These are phyloP conservation scores for Candida schatavii DNA, from an alignment of 805 yeast genomes.

Conservation along the genomic window DNA sequence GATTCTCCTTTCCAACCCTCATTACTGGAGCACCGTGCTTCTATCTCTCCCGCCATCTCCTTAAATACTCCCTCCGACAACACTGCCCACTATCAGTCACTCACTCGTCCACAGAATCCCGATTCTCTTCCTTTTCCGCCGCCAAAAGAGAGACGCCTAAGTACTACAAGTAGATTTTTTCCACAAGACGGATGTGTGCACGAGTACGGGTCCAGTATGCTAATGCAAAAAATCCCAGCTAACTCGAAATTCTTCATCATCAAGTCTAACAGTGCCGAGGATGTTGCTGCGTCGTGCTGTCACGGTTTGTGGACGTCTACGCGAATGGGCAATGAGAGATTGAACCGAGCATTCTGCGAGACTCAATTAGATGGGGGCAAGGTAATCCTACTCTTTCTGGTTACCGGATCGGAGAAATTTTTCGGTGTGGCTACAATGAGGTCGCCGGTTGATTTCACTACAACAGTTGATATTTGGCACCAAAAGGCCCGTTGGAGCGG, in stretches of 20 bases:
- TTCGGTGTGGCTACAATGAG: conserved; percentile 60
- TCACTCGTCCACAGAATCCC: no score
- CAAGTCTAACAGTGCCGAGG: conserved; percentile 49
- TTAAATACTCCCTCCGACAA: no score
- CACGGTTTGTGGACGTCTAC: conserved; percentile 61
- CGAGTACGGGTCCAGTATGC: neutral
- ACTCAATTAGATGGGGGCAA: conserved; percentile 16
- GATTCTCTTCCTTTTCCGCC: no score
- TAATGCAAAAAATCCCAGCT: no score
- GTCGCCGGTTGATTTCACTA: conserved; percentile 31
- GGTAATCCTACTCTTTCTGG: conserved; percentile 54
- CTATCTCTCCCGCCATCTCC: no score
- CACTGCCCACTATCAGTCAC: no score
- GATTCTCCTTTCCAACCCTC: no score
- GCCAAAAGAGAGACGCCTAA: no score
- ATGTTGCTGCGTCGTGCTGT: conserved; percentile 47
- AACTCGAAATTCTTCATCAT: conserved; percentile 46
- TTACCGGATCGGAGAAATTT: conserved; percentile 54
- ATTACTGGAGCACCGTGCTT: no score
- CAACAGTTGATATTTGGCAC: conserved; percentile 44
- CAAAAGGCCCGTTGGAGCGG: conserved; percentile 50
- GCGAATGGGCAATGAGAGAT: conserved; percentile 51
- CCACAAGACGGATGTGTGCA: no score
- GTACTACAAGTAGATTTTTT: no score
- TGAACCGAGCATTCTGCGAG: conserved; percentile 40